Base-by-base conservation (phyloP, 192 early-diverging fungal species). In the Umbelopsis vinacea region DNA sequence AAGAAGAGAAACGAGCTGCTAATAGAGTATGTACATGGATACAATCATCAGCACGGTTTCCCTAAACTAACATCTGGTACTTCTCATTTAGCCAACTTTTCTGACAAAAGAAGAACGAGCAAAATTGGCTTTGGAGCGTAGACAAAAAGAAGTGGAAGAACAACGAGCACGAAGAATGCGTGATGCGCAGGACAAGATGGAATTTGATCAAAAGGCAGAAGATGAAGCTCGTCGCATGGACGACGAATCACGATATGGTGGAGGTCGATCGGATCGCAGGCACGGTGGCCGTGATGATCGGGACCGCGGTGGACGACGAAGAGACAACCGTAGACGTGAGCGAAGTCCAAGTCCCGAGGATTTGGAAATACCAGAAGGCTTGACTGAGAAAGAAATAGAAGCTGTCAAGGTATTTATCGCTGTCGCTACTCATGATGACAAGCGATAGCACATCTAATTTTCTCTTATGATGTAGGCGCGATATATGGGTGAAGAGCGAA, bases 81-180 rank as follows among this genome's bases (percentile, higher is more conserved):
- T 14, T 26, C 66, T 48, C 29, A 52, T 4, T 33, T 81, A 88
- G 87, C 92, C 93, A 0, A 89, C 87, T 66, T 99, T 97, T 69
- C 66, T 99, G 71, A 93, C 92, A 17, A 99, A 99, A 78, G 94
- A 92, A 78, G 91, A 99, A 77, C 86, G 97, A 17, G 92, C 92
- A 26, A 86, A 94, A 70, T 70, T 92, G 45, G 97, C 97, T 6
- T 79, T 99, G 23, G 93, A 97, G 70, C 83, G 86, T 52, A 80
- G 92, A 46, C 89, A 92, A 79, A 85, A 87, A 55, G 92, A 97
- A 72, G 95, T 97, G 0, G 92, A 94, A 53, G 86, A 88, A 38
- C 73, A 84, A 72, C 85, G 91, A 17, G 74, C 81, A 11, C 73
- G 72, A 11, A 88, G 94, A 46, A 89, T 89, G 7, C 84, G 78